phyloP scores from a whole-genome alignment of 768 basidiomycete species.

The Russula sp. region DNA sequence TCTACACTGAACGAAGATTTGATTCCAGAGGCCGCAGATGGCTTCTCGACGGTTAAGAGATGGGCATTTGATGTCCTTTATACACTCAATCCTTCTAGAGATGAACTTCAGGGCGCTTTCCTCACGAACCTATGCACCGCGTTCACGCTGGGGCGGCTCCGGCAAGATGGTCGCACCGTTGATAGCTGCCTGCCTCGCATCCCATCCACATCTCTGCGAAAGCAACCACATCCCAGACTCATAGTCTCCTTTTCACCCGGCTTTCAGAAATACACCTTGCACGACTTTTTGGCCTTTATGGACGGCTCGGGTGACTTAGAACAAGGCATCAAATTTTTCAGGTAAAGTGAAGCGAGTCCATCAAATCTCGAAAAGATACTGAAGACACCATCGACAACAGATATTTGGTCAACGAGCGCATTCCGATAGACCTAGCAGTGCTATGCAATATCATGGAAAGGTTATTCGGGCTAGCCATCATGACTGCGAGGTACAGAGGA shows the following conservation, averaged over 20 bases:
- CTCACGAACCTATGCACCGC: conserved; percentile 36
- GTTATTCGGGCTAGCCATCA: conserved; percentile 36
- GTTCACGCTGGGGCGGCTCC: conserved; percentile 27
- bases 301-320: conserved; percentile 30
- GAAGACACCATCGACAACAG: conserved; percentile 27
- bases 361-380: neutral
- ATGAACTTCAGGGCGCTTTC: conserved; percentile 24
- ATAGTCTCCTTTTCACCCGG: neutral
- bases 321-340: conserved; percentile 35
- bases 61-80: conserved; percentile 42
- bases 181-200: neutral
- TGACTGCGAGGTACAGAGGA: conserved; percentile 29
- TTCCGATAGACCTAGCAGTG: conserved; percentile 39
- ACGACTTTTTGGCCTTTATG: conserved; percentile 6
- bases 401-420: conserved; percentile 33
- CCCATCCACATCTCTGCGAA: neutral
- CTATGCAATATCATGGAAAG: conserved; percentile 48
- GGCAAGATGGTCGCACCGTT: neutral
- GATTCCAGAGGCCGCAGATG: conserved; percentile 36
- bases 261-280: neutral
- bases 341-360: neutral
- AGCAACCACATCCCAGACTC: conserved; percentile 1
- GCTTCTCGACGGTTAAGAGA: conserved; percentile 33
- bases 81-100: conserved; percentile 24
- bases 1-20: conserved; percentile 29